Evolutionary conservation across 768 basidiomycete genomes (phyloP), one percentile per base, ranked within the genome.

Genomic region (Boletus patriciae): DNA sequence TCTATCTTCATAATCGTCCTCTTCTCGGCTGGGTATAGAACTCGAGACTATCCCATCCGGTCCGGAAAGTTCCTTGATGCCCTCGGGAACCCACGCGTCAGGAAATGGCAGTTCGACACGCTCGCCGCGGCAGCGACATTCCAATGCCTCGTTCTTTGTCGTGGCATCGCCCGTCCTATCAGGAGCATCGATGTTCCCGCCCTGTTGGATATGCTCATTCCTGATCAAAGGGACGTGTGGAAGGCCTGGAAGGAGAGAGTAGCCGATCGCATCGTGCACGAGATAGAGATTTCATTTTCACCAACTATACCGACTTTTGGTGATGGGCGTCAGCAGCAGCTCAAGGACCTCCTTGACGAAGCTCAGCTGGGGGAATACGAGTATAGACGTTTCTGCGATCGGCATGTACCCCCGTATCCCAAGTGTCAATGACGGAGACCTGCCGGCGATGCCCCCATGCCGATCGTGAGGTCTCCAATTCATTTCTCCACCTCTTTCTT

Each of bases 231-330:
- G 18, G 21, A 23, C 9, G 15, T 53, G 15, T 52, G 43, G 55
- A 38, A 31, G 3, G 25, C 12, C 3, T 55, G 54, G 54, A 51
- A 55, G n/a, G 33, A 19, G 33, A 55, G 54, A 4, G 40, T 55
- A 16, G 48, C 40, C 1, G 49, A 55, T 37, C 50, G 50, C 3
- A 52, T 55, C 18, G 16, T 29, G 27, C 54, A 52, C 42, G 54
- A 52, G 34, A 5, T 1, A 19, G 49, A 44, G 5, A 44, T 55
- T n/a, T 37, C 19, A 1, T 55, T 45, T 31, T 8, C 21, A 6
- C 54, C 54, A 1, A 54, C 40, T 1, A 34, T 54, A 23, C 47
- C 54, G 13, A 51, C n/a, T 40, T 54, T 54, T 5, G 16, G 29
- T 6, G 40, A 42, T 6, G 40, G 6, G 23, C 21, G 47, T 23